A percentile compares a stretch with the other conserved stretches of the same genome.
These are phyloP conservation scores for Nigrograna mackinnonii DNA, from an alignment of 2,329 filamentous ascomycete species.

Conservation along the genomic window DNA sequence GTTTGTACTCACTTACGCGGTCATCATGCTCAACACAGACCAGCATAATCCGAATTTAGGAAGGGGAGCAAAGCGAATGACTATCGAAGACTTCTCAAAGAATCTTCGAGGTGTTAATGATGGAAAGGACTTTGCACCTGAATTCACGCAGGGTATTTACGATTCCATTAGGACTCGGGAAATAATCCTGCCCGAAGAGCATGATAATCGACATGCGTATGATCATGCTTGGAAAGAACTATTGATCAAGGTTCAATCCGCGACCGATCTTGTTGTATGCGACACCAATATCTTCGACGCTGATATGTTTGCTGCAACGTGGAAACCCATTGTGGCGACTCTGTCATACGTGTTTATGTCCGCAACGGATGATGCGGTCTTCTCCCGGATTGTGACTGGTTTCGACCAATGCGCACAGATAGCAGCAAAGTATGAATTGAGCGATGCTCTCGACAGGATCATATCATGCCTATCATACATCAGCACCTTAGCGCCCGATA, in stretches of 20 bases:
- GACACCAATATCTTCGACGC: conserved; percentile 95
- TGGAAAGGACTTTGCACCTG: conserved; percentile 78
- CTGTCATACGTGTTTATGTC: conserved; percentile 99
- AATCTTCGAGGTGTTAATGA: conserved; percentile 92
- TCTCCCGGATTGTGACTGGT: conserved; percentile 87
- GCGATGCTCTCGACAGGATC: conserved; percentile 89
- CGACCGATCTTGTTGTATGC: conserved; percentile 75
- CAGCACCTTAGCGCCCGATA: conserved; percentile 79
- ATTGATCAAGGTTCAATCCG: conserved; percentile 77
- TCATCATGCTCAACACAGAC: conserved; percentile 97
- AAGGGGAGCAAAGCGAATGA: conserved; percentile 80
- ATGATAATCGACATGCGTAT: conserved; percentile 94
- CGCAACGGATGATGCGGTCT: conserved; percentile 94
- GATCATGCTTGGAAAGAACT: conserved; percentile 98
- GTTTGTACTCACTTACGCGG: conserved; percentile 90
- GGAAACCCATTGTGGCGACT: conserved; percentile 93
- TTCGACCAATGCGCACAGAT: conserved; percentile 97
- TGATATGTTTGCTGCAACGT: conserved; percentile 96
- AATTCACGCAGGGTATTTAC: conserved; percentile 85
- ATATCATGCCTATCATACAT: conserved; percentile 89
- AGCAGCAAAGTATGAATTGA: conserved; percentile 79
- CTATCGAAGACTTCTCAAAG: conserved; percentile 76
- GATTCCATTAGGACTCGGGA: conserved; percentile 91
- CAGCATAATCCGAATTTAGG: conserved; percentile 93
- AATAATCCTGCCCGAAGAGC: conserved; percentile 95